phyloP scores from a whole-genome alignment of 176 grass and related monocot species.

The Sorghum bicolor region Sorghum_bicolor_NCBIv3 NC_012870.2:79678501-79679000 shows the following conservation, averaged over 20 bases:
- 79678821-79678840: slow-evolving; percentile 41
- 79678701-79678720: background rate
- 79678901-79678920: background rate
- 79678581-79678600: background rate
- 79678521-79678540: background rate
- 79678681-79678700: slow-evolving; percentile 8
- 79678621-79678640: background rate
- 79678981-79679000: background rate
- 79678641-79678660: background rate
- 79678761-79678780: slow-evolving; percentile 42
- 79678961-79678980: background rate
- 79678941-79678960: background rate
- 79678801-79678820: slow-evolving; percentile 85
- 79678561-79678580: background rate
- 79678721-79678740: background rate
- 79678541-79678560: background rate
- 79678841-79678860: background rate
- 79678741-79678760: slow-evolving; percentile 57
- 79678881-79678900: background rate
- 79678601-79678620: background rate
- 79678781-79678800: slow-evolving; percentile 77
- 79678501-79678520: slow-evolving; percentile 6
- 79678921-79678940: background rate
- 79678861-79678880: background rate
- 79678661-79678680: background rate